Base-by-base conservation (phyloP, 192 early-diverging fungal species). In the Cladochytrium replicatum region DNA sequence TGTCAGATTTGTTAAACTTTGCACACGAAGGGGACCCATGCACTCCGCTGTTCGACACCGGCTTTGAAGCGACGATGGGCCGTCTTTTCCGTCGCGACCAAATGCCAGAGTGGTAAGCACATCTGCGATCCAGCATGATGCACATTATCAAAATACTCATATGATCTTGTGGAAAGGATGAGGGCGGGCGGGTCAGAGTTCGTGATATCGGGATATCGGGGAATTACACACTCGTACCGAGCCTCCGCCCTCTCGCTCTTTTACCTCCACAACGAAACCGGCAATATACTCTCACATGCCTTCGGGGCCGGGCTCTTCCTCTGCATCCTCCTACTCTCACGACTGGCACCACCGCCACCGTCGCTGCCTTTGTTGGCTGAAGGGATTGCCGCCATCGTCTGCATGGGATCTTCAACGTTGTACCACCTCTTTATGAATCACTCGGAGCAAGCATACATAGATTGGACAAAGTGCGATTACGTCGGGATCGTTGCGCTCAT, bases 381-480 rank as follows among this genome's bases (percentile, higher is more conserved):
- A 47, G 60, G 93, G 47, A 48, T 68, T 0, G 82, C 85, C 24
- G 88, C 88, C 0, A 60, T 89, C 32, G 59, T 56, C 4, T 94
- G 90, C 69, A 71, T 94, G 57, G 83, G 76, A 1, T 66, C 89
- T 39, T 88, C 84, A 41, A 77, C 84, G 2, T 59, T 67, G 19
- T 94, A 85, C 63, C 91, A 94, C 61, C 68, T 79, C 7, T 85
- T 87, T 32, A 72, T 74, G 4, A 93, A 87, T 58, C 91, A 94
- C 64, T 94, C 91, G 15, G 19, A 43, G 19, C 44, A 74, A 57
- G 77, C 87, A 22, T 71, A 75, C 43, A 64, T 64, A 42, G 59
- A 60, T 2, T 91, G 86, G 84, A 97, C 89, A 69, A 78, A 87
- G 57, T 85, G 85, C 47, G 93, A 93, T 61, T 97, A 93, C 74